Percentiles rank a stretch among this genome's conserved stretches.
Conservation (phyloP, 148 eudicot species). For the Chenopodium suecicum region DNA sequence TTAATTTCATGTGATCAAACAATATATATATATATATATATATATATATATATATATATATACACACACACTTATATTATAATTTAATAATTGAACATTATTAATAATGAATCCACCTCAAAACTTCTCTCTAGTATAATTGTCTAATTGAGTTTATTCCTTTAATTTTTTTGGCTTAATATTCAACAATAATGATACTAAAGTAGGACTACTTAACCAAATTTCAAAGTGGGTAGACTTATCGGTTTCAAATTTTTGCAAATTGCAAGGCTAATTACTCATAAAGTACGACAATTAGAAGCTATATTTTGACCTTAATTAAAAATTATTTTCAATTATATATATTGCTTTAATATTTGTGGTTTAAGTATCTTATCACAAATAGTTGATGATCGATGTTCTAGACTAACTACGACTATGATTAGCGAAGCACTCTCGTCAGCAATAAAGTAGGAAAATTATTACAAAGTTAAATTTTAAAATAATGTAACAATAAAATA, state of each 20-base stretch:
- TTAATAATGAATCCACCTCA: not conserved
- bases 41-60: too few relatives aligned
- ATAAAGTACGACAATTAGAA: not conserved
- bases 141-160: not conserved
- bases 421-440: conserved; percentile 18
- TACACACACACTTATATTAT: too few relatives aligned
- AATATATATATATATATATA: too few relatives aligned
- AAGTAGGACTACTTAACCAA: not conserved
- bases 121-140: not conserved
- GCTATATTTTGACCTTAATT: not conserved
- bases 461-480: too few relatives aligned
- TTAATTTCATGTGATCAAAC: too few relatives aligned
- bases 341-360: too few relatives aligned
- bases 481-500: not conserved
- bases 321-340: too few relatives aligned
- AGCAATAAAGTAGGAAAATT: not conserved
- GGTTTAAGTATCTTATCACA: not conserved
- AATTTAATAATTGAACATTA: too few relatives aligned
- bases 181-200: conserved; percentile 9
- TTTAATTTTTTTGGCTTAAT: not conserved
- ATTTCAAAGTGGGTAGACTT: conserved; percentile 4
- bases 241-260: not conserved
- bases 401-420: not conserved
- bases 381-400: not conserved
- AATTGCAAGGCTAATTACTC: not conserved